Percentiles rank a stretch among this genome's conserved stretches.
phyloP scores from a whole-genome alignment of 2,329 filamentous ascomycete genomes.

The Arthroderma sp. region DNA sequence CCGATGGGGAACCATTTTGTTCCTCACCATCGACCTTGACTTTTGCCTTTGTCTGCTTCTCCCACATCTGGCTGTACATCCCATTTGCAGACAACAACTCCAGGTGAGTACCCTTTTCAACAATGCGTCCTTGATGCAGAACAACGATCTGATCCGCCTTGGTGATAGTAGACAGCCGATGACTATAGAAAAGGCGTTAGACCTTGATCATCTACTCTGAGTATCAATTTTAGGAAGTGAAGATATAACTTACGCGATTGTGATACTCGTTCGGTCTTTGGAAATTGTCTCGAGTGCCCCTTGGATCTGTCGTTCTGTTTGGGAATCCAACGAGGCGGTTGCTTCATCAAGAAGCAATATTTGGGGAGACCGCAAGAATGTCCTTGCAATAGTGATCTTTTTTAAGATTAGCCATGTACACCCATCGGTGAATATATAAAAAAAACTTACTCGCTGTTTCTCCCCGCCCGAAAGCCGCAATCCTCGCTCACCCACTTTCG shows the following conservation, averaged over 20 bases:
- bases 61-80: slow-evolving; percentile 14
- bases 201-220: slow-evolving; percentile 37
- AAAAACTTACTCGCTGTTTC: slow-evolving; percentile 34
- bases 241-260: slow-evolving; percentile 35
- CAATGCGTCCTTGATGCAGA: slow-evolving; percentile 29
- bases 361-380: slow-evolving; percentile 31
- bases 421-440: background rate
- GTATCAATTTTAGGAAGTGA: background rate
- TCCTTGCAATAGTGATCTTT: slow-evolving; percentile 28
- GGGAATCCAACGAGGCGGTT: slow-evolving; percentile 38
- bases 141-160: slow-evolving; percentile 74
- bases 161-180: slow-evolving; percentile 56
- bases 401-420: background rate
- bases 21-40: no score
- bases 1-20: no score
- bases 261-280: slow-evolving; percentile 40
- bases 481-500: slow-evolving; percentile 25
- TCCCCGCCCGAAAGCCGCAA: slow-evolving; percentile 32
- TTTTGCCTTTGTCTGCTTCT: no score
- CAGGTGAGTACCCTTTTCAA: slow-evolving; percentile 31
- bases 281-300: slow-evolving; percentile 35
- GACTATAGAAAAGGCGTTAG: no score
- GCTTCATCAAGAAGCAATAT: slow-evolving; percentile 41
- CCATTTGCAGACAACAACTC: slow-evolving; percentile 26
- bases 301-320: slow-evolving; percentile 37